Evolutionary conservation across 2,329 filamentous ascomycete species (phyloP), one percentile per base, ranked within the genome.

Genomic region (Monilinia fructigena): DNA sequence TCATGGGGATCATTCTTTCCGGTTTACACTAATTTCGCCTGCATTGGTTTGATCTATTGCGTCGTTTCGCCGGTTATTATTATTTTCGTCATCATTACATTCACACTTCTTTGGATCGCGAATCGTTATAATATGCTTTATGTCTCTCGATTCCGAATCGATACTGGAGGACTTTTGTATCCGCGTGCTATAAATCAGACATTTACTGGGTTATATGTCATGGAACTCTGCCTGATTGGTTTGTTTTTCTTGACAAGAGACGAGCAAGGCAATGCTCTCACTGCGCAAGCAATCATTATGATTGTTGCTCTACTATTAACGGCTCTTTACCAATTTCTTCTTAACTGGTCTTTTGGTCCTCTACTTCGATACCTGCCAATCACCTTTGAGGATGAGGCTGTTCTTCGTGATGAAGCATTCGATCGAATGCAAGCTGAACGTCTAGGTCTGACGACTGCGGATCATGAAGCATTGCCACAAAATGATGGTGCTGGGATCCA

Each of bases 51-150:
- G 53, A 89, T 98, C 50, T 99, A 98, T 78, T 91, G 88, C 50
- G 85, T 98, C 66, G 89, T 98, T 53, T 88, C 95, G 0, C 95
- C 95, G 0, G 81, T 99, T 16, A 97, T 99, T 75, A 86, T 95
- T 59, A 80, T 98, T 28, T 98, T 99, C 80, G 94, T 95, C 72
- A 87, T 97, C 73, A 87, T 98, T 76, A 97, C 94, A 0, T 98
- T 98, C 76, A 85, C 86, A 56, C 82, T 99, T 0, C 89, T 98
- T 70, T 99, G 93, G 93, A 83, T 97, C 55, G 94, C 95, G 0
- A 93, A 98, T 76, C 87, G 94, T n/a, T 98, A 98, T 79, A 94
- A 94, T 72, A 96, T 96, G 80, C 85, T 99, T 26, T 99, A 97
- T 74, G 93, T 99, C 68, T 96, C 88, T 35, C 90, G 93, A 63